A percentile compares a stretch with the other conserved stretches of the same genome.
These are phyloP conservation scores for Verticillium albo-atrum DNA, from an alignment of 2,329 filamentous ascomycete genomes.

Conservation along the genomic window DNA sequence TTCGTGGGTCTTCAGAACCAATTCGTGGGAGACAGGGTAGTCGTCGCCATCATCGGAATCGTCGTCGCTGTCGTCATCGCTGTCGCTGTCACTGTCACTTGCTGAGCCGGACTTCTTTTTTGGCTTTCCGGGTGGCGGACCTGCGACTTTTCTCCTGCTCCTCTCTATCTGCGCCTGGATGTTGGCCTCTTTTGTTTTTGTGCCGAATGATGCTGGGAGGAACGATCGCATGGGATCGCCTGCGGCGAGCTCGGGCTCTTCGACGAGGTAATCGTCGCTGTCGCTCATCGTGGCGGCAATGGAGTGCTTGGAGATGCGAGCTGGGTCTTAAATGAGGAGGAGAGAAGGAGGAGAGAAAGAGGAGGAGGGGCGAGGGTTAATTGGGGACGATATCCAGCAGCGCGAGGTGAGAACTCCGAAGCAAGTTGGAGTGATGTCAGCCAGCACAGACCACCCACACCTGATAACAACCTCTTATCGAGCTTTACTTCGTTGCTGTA, in stretches of 20 bases:
- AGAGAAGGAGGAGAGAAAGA: neutral
- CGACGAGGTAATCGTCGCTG: slow-evolving; percentile 55
- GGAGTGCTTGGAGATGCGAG: neutral
- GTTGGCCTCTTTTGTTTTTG: slow-evolving; percentile 69
- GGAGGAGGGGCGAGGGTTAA: too few relatives aligned
- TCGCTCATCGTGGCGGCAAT: slow-evolving; percentile 45
- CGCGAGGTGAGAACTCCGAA: too few relatives aligned
- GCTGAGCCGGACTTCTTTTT: slow-evolving; percentile 16
- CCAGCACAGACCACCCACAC: neutral
- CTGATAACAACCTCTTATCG: neutral
- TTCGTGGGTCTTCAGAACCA: slow-evolving; percentile 89
- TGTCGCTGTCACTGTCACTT: slow-evolving; percentile 40
- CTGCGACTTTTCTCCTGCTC: slow-evolving; percentile 54
- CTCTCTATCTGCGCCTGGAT: slow-evolving; percentile 76
- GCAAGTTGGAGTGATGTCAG: neutral
- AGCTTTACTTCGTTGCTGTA: too few relatives aligned
- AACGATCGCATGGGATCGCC: slow-evolving; percentile 73
- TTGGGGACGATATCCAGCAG: too few relatives aligned
- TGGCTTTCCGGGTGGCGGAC: neutral
- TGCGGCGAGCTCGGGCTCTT: slow-evolving; percentile 47
- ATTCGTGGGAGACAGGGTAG: slow-evolving; percentile 87
- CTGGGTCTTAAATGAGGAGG: neutral
- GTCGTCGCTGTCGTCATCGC: slow-evolving; percentile 53
- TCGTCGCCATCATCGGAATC: slow-evolving; percentile 74
- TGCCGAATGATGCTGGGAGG: slow-evolving; percentile 80